Conservation (phyloP, 805 yeast genomes). For the Blastobotrys peoriensis region DNA sequence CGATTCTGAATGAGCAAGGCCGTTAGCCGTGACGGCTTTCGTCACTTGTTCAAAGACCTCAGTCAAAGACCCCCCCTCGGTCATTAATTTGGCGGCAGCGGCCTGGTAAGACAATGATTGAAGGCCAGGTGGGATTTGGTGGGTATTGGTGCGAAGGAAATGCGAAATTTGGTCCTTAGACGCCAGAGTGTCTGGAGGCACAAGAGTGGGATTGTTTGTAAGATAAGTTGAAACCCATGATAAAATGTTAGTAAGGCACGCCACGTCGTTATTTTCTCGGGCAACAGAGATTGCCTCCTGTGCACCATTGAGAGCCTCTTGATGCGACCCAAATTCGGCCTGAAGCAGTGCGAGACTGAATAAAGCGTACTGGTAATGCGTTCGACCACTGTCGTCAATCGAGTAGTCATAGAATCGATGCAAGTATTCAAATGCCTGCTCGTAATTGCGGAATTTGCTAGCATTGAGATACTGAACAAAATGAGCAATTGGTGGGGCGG, state of each 20-base stretch:
- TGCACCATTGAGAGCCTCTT: constrained; percentile 69
- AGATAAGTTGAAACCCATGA: constrained; percentile 54
- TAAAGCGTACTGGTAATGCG: constrained; percentile 71
- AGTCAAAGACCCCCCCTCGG: constrained; percentile 13
- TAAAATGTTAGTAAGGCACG: constrained; percentile 63
- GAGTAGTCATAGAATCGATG: constrained; percentile 66
- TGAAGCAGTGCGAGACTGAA: constrained; percentile 67
- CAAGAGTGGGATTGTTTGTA: constrained; percentile 50
- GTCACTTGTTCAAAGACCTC: constrained; percentile 37
- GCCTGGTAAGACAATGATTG: constrained; percentile 14
- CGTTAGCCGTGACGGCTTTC: constrained; percentile 17
- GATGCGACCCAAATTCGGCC: constrained; percentile 57
- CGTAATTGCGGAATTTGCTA: constrained; percentile 55
- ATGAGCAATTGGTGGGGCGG: constrained; percentile 40
- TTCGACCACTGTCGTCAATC: constrained; percentile 58
- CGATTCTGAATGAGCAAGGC: constrained; percentile 9
- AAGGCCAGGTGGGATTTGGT: constrained; percentile 29
- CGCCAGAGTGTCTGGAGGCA: constrained; percentile 45
- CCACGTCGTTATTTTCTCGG: constrained; percentile 71
- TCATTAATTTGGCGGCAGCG: constrained; percentile 13
- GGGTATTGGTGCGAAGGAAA: constrained; percentile 51
- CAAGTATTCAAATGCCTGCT: constrained; percentile 44
- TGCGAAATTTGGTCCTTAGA: constrained; percentile 62
- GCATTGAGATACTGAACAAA: constrained; percentile 58
- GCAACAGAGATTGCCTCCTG: constrained; percentile 87